Evolutionary conservation across 2,329 filamentous ascomycete genomes (phyloP), one percentile per base, ranked within the genome.

Genomic region (Aquanectria penicillioides): DNA sequence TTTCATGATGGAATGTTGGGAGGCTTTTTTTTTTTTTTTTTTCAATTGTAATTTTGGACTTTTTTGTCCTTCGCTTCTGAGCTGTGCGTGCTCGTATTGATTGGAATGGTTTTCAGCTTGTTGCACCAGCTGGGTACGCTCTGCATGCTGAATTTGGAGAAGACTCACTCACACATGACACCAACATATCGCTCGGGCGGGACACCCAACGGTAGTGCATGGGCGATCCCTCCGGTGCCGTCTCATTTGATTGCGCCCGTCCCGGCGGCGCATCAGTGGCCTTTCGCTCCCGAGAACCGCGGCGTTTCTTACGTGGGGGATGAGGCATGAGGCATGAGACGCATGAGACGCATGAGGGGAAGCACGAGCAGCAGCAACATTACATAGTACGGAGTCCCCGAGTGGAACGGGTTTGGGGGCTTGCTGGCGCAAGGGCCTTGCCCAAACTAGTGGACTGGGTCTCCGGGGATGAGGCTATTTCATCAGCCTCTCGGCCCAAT

Each of bases 391-490:
- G 47, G 47, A 40, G 47, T 51, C 48, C 28, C 37, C 37, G 37
- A 52, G 36, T 17, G 36, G 26, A 51, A 33, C 15, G 23, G 20
- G 18, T 22, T 18, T 20, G 33, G 29, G 13, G 20, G 17, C n/a
- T 33, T 47, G 43, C 26, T 33, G 38, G 22, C 9, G 38, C 38
- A 11, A 46, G 26, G 29, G 6, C 22, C 18, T 15, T 23, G 18
- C 28, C 38, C 15, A n/a, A 26, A 22, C 31, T 49, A 37, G 34
- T 15, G 20, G 12, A 6, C 36, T 20, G 20, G 23, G 28, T 9
- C 12, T 40, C 34, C 26, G 38, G 49, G 38, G 49, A 53, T 44
- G 49, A 53, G 49, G 49, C 28, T 44, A 44, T 53, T 36, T n/a
- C 5, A 9, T 6, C 25, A 37, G 26, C 43, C 41, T 23, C 43